Percentiles rank a stretch among this genome's conserved stretches.
These are phyloP conservation scores for Yamadazyma atlantica DNA, from an alignment of 1,139 yeast species.

Conservation along the genomic window DNA sequence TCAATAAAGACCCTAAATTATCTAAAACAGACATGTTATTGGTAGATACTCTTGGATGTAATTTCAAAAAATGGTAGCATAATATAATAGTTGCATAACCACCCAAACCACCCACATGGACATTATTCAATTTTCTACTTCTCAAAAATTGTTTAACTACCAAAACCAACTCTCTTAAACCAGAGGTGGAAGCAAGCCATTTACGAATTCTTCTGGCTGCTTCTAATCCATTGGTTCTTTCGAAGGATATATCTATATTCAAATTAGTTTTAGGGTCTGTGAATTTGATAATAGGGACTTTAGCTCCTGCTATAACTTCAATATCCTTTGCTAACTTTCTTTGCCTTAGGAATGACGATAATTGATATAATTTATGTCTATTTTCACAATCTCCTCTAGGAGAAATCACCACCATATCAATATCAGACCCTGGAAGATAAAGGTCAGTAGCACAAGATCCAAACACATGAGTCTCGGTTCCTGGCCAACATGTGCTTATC, in stretches of 20 bases:
- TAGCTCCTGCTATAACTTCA: slow-evolving; percentile 87
- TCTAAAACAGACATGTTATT: slow-evolving; percentile 65
- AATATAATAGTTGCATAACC: slow-evolving; percentile 91
- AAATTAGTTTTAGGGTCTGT: slow-evolving; percentile 71
- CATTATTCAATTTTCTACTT: slow-evolving; percentile 79
- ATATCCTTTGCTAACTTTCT: slow-evolving; percentile 67
- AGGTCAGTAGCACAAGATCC: slow-evolving; percentile 96
- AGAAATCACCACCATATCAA: slow-evolving; percentile 88
- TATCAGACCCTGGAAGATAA: slow-evolving; percentile 94
- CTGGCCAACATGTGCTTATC: slow-evolving; percentile 71
- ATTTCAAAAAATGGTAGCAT: slow-evolving; percentile 74
- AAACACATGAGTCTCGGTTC: slow-evolving; percentile 80
- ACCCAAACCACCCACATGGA: slow-evolving; percentile 95
- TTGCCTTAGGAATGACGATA: slow-evolving; percentile 68
- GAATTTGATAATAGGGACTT: slow-evolving; percentile 94
- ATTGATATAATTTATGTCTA: slow-evolving; percentile 66
- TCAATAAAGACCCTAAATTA: slow-evolving; percentile 82
- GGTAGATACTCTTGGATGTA: slow-evolving; percentile 79
- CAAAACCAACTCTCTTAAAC: slow-evolving; percentile 79
- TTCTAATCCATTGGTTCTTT: slow-evolving; percentile 77
- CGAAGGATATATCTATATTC: slow-evolving; percentile 90
- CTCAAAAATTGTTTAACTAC: slow-evolving; percentile 85
- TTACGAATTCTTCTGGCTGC: slow-evolving; percentile 79
- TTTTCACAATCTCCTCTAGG: slow-evolving; percentile 63
- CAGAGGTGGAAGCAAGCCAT: slow-evolving; percentile 78